Base-by-base conservation (phyloP, 192 early-diverging fungal species). In the Coemansia interrupta region DNA sequence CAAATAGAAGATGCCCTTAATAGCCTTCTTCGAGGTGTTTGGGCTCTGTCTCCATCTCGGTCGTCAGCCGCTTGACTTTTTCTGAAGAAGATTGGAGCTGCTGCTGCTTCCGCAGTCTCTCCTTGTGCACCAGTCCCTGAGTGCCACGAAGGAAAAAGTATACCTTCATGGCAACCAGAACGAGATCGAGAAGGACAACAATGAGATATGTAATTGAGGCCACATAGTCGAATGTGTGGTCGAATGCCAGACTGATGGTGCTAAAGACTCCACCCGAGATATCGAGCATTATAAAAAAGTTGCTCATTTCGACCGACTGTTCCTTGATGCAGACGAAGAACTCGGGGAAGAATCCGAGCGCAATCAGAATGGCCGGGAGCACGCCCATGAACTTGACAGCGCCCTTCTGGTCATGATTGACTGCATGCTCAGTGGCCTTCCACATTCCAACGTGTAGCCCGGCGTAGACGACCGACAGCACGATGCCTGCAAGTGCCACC, bases 161-260 rank as follows among this genome's bases (percentile, higher is more conserved):
- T 14, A 70, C n/a, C 60, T 79, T 79, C 71, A 79, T 69, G 3
- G 68, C 14, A 1, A 19, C 70, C 18, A 79, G 45, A 15, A 79
- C 60, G 30, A 79, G 42, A 18, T 73, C 76, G 12, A 78, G 63
- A 28, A 78, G 50, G 3, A 78, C 63, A 6, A 78, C 75, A 19
- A 78, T 61, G 18, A 78, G 57, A 40, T 78, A 78, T 0, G 70
- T 78, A 18, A 78, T 78, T 1, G 75, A 78, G 9, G 75, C 75
- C 13, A 78, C 63, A 49, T 78, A 78, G 63, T 78, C 70, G 23
- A 78, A 78, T 10, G 65, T 60, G 15, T 69, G 66, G 58, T 73
- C 75, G 19, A 78, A 78, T 0, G 65, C 75, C 39, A 78, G 54
- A 30, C 75, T 78, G 23, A 78, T 61, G 1, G 75, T 78, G 56